Conservation (phyloP, 352 stramenopile genomes). For the Phytophthora uliginosa region DNA sequence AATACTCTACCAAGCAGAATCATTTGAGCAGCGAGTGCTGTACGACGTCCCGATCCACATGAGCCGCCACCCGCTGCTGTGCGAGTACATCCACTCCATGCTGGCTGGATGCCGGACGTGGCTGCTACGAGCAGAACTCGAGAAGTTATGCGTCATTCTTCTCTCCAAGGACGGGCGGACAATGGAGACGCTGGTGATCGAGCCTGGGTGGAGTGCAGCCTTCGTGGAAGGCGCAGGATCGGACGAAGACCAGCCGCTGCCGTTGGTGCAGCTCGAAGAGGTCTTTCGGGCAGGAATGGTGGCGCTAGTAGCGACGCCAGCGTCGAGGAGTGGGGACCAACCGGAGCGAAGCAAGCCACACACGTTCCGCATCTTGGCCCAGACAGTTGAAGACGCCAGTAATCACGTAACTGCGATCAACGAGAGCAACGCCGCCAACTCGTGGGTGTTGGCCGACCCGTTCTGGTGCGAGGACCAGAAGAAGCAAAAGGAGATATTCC, state of each 20-base stretch:
- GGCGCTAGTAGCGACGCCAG: slow-evolving; percentile 51
- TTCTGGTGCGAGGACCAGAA: slow-evolving; percentile 59
- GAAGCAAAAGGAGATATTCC: slow-evolving; percentile 43
- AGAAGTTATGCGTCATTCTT: slow-evolving; percentile 73
- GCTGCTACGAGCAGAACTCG: slow-evolving; percentile 66
- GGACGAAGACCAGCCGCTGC: slow-evolving; percentile 43
- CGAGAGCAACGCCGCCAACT: slow-evolving; percentile 52
- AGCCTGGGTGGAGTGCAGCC: slow-evolving; percentile 48
- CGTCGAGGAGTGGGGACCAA: slow-evolving; percentile 11
- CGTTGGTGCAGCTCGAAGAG: slow-evolving; percentile 68
- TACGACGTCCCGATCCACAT: slow-evolving; percentile 88
- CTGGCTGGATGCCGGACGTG: slow-evolving; percentile 70
- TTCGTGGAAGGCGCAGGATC: slow-evolving; percentile 22
- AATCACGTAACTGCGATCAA: slow-evolving; percentile 49
- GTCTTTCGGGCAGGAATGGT: slow-evolving; percentile 71
- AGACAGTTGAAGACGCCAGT: slow-evolving; percentile 65
- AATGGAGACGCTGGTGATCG: slow-evolving; percentile 63
- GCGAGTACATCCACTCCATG: slow-evolving; percentile 85
- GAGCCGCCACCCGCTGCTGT: slow-evolving; percentile 74
- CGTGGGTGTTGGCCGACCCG: slow-evolving; percentile 75
- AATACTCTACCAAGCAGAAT: slow-evolving; percentile 38
- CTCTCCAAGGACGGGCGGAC: slow-evolving; percentile 58
- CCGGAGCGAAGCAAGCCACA: slow-evolving; percentile 20
- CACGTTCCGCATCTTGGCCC: slow-evolving; percentile 77
- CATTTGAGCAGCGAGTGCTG: slow-evolving; percentile 70